Base-by-base conservation (phyloP, 306 rosid species). In the Inga leiocalycina region DNA sequence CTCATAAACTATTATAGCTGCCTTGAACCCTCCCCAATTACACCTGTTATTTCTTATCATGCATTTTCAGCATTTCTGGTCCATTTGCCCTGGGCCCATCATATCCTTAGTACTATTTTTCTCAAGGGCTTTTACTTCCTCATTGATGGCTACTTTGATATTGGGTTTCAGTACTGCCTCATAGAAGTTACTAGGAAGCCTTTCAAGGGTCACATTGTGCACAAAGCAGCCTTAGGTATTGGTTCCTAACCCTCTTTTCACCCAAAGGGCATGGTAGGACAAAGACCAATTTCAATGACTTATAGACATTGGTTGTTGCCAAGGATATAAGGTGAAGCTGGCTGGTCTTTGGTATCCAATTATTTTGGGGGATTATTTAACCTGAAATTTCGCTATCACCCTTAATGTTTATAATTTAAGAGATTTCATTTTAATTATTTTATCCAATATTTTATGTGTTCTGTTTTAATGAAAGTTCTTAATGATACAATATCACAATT, bases 371-470 rank as follows among this genome's bases (percentile, higher is more conserved):
- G 62, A 56, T 56, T 56, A 19, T 56, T 56, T 20, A 56, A 56
- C 62, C 62, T 56, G 10, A 19, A 56, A 56, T 56, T 56, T 56
- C 62, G 20, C 27, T 6, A n/a, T 51, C 41, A 62, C 27, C 30
- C 1, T 30, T 11, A 64, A 54, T n/a, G 45, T 34, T 66, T 67
- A 34, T 70, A 68, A 34, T 80, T 41, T 44, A 65, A 59, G 46
- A 41, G 16, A 27, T 35, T 27, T 14, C 44, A 56, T 51, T 35
- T 59, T 66, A 13, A n/a, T 12, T 19, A 69, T 61, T 71, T 34
- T 67, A 32, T 85, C 78, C 79, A 46, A 11, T 37, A 67, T 35
- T 2, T 45, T 2, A 35, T n/a, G 46, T 74, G 12, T 49, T 81
- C 5, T 59, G 5, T 10, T 76, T 7, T 67, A 48, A 69, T 24